Evolutionary conservation across 495 filamentous ascomycete species (phyloP).

Genomic region (Choiromyces venosus): DNA sequence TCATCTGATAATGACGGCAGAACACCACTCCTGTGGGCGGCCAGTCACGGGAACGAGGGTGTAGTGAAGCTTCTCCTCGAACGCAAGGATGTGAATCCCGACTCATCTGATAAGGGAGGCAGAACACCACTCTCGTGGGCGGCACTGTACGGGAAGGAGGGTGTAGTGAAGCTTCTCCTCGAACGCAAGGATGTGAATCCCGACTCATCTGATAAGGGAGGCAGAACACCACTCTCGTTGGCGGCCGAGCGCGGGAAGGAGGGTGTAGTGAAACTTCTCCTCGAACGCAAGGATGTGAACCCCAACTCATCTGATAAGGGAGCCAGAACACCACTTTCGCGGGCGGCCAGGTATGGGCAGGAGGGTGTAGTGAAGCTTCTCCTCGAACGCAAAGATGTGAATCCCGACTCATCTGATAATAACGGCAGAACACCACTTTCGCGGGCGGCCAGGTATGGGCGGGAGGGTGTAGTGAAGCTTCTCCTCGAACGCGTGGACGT

Average conservation of each 20-base stretch:
- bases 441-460: no score
- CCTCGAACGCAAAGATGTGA: background rate
- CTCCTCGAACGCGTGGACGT: background rate
- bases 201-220: background rate
- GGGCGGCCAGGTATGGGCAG: background rate
- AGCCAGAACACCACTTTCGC: no score
- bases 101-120: no score
- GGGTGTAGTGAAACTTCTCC: background rate
- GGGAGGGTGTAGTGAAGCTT: no score
- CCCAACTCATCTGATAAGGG: background rate
- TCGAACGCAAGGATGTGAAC: background rate
- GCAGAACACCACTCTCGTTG: background rate
- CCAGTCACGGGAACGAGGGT: no score
- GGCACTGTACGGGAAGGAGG: no score
- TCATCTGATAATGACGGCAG: background rate
- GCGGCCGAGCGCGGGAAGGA: no score
- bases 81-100: background rate
- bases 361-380: background rate
- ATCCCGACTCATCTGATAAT: no score
- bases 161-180: no score
- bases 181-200: background rate
- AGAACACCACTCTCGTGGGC: no score
- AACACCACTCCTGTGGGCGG: background rate
- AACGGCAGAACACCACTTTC: no score
- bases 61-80: background rate